Evolutionary conservation across 2,329 filamentous ascomycete genomes (phyloP).

Genomic region (Nakataea oryzae): DNA sequence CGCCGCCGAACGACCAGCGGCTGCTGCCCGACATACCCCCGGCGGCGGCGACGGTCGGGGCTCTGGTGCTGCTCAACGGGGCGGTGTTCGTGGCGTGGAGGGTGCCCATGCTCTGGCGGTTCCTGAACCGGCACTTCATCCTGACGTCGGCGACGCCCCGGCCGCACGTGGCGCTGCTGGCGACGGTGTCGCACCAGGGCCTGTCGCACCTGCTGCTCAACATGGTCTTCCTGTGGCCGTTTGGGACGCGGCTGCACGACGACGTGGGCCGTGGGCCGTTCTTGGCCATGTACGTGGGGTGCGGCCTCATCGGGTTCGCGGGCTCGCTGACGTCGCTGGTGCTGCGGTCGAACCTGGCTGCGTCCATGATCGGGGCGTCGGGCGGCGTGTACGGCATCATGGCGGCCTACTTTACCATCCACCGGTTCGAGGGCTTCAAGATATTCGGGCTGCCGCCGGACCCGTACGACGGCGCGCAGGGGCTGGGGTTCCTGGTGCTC

Average conservation of each 20-base stretch:
- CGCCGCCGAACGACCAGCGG: conserved; percentile 30
- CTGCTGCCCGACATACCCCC: conserved; percentile 52
- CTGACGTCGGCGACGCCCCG: conserved; percentile 54
- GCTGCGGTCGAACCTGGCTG: conserved; percentile 30
- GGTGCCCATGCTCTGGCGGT: conserved; percentile 51
- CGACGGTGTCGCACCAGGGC: conserved; percentile 59
- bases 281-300: conserved; percentile 53
- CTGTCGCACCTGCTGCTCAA: conserved; percentile 53
- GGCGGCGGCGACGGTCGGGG: conserved; percentile 52
- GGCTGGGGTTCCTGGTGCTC: conserved; percentile 41
- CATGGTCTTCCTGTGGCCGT: conserved; percentile 53
- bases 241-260: conserved; percentile 58
- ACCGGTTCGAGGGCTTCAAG: conserved; percentile 45
- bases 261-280: conserved; percentile 61
- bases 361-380: conserved; percentile 55
- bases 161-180: conserved; percentile 49
- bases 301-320: conserved; percentile 48
- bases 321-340: conserved; percentile 43
- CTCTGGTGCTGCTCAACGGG: conserved; percentile 50
- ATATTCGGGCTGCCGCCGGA: conserved; percentile 47
- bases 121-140: conserved; percentile 60
- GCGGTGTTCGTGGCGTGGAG: conserved; percentile 49
- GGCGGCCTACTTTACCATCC: conserved; percentile 51
- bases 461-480: conserved; percentile 38
- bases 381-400: conserved; percentile 52